These are phyloP conservation scores for Aspergillus aculeatus DNA, from an alignment of 2,329 filamentous ascomycete genomes.

Conservation along the genomic window DNA sequence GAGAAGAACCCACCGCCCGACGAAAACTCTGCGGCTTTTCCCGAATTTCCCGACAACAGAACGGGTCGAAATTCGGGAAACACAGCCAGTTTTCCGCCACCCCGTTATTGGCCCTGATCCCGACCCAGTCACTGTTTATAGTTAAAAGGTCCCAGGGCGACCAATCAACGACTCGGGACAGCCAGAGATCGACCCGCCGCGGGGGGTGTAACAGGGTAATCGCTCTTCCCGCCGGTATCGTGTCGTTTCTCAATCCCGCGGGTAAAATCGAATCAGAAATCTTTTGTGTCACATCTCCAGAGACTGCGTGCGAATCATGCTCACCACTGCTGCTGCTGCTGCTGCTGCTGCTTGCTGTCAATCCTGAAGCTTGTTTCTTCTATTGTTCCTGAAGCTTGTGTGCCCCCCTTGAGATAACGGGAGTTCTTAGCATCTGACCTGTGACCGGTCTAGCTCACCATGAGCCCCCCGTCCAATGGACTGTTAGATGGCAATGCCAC, in stretches of 20 bases:
- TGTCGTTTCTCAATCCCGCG: not conserved
- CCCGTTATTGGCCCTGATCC: not conserved
- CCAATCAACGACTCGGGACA: not conserved
- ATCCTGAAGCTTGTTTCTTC: no score
- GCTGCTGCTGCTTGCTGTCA: not conserved
- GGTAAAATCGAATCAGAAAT: not conserved
- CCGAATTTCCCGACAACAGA: not conserved
- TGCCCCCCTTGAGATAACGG: not conserved
- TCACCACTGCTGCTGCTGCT: not conserved
- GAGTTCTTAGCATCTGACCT: not conserved
- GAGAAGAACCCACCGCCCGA: not conserved
- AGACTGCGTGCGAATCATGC: not conserved
- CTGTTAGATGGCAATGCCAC: not conserved
- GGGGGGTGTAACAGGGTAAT: not conserved
- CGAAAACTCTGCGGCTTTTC: not conserved
- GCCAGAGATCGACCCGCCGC: not conserved
- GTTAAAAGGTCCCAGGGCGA: not conserved
- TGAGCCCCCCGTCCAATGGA: not conserved
- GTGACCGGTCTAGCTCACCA: not conserved
- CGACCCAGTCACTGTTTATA: not conserved
- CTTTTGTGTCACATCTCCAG: not conserved
- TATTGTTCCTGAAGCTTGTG: not conserved
- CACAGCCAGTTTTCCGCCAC: not conserved
- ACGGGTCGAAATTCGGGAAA: not conserved
- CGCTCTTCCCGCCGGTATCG: not conserved